phyloP scores from a whole-genome alignment of 2,329 filamentous ascomycete species.

The Aspergillus spinulosporus region DNA sequence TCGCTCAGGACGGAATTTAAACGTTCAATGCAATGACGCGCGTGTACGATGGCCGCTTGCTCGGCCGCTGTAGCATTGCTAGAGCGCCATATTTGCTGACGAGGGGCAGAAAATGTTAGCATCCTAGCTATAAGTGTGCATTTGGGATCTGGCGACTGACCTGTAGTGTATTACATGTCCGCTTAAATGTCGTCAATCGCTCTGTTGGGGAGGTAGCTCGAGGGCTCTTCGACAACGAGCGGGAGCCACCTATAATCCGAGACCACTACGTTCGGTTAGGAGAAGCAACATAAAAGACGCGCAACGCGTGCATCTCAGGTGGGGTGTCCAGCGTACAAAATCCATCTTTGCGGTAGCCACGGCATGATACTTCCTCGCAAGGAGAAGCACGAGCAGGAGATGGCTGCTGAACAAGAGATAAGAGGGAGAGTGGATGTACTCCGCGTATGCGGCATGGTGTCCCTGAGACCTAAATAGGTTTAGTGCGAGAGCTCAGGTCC shows the following conservation, averaged over 20 bases:
- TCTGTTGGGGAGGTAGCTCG: constrained; percentile 58
- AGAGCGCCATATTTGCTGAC: constrained; percentile 62
- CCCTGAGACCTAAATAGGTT: neutral
- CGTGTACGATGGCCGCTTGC: constrained; percentile 50
- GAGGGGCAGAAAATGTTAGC: neutral
- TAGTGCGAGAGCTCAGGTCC: neutral
- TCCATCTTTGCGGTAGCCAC: constrained; percentile 41
- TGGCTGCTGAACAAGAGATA: constrained; percentile 13
- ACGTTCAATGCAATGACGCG: constrained; percentile 56
- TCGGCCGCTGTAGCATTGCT: constrained; percentile 54
- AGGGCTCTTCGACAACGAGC: constrained; percentile 50
- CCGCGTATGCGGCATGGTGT: neutral
- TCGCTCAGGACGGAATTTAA: constrained; percentile 73
- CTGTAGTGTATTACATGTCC: constrained; percentile 60
- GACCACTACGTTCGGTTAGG: constrained; percentile 51
- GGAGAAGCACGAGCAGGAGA: constrained; percentile 18
- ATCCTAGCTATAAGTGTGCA: neutral
- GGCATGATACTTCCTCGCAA: constrained; percentile 32
- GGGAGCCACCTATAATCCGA: constrained; percentile 60
- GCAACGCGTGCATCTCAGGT: neutral
- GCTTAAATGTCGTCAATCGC: constrained; percentile 62
- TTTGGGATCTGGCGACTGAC: constrained; percentile 36
- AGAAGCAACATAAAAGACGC: neutral
- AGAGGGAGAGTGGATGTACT: constrained; percentile 8
- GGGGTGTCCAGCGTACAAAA: constrained; percentile 41